phyloP scores from a whole-genome alignment of 768 basidiomycete genomes.

The Boletellus ananas region DNA sequence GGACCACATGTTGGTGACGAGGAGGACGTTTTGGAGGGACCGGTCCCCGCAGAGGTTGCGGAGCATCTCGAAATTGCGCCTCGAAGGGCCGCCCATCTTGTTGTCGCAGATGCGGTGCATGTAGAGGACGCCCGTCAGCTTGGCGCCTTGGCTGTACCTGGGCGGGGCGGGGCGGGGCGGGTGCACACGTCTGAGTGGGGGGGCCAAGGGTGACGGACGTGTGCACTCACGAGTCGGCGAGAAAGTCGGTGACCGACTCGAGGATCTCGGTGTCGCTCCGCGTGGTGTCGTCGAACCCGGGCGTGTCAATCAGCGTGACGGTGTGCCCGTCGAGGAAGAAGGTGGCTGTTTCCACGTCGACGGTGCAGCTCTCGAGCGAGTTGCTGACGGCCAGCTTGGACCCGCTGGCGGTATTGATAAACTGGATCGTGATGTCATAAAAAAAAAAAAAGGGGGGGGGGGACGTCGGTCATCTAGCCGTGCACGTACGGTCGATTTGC shows the following conservation, averaged over 20 bases:
- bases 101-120: slow-evolving; percentile 49
- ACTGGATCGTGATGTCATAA: neutral
- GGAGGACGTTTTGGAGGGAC: slow-evolving; percentile 44
- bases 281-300: slow-evolving; percentile 55
- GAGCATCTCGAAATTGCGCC: slow-evolving; percentile 49
- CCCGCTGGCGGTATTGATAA: slow-evolving; percentile 19
- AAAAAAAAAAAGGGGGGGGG: no score
- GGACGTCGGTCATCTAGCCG: neutral
- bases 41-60: slow-evolving; percentile 48
- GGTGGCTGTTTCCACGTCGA: slow-evolving; percentile 30
- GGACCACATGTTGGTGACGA: slow-evolving; percentile 55
- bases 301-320: slow-evolving; percentile 54
- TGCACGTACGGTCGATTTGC: slow-evolving; percentile 20
- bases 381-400: slow-evolving; percentile 21
- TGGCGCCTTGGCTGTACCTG: slow-evolving; percentile 27
- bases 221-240: slow-evolving; percentile 23
- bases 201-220: neutral
- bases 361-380: slow-evolving; percentile 25
- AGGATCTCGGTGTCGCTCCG: slow-evolving; percentile 46
- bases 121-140: slow-evolving; percentile 44
- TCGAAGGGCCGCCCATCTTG: slow-evolving; percentile 48
- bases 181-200: no score
- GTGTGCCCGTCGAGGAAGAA: slow-evolving; percentile 41
- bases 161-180: no score
- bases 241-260: slow-evolving; percentile 38